phyloP scores from a whole-genome alignment of 495 filamentous ascomycete species.

The Lichenothelia convexa region DNA sequence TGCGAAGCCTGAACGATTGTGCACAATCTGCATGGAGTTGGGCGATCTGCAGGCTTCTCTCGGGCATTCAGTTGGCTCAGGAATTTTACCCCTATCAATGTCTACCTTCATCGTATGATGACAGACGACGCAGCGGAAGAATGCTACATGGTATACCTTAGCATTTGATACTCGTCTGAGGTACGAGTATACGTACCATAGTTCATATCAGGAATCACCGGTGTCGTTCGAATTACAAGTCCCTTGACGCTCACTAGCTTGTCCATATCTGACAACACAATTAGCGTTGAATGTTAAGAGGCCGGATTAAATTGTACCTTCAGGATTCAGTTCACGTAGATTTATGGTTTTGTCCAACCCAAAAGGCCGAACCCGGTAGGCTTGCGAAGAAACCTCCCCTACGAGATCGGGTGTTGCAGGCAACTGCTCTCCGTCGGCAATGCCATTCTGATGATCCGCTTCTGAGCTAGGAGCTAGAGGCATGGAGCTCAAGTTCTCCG shows the following conservation, averaged over 20 bases:
- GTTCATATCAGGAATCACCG: conserved; percentile 97
- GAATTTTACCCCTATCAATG: conserved; percentile 89
- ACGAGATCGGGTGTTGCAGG: conserved; percentile 40
- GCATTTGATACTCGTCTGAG: too few relatives aligned
- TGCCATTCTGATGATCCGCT: conserved; percentile 25
- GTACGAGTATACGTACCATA: too few relatives aligned
- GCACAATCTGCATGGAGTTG: conserved; percentile 95
- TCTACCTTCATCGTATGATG: conserved; percentile 78
- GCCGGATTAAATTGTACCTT: conserved; percentile 28
- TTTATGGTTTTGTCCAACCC: conserved; percentile 79
- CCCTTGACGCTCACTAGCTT: conserved; percentile 93
- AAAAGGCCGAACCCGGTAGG: conserved; percentile 75
- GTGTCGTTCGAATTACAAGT: conserved; percentile 86
- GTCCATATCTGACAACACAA: conserved; percentile 68
- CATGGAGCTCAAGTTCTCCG: conserved; percentile 45
- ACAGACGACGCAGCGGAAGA: conserved; percentile 88
- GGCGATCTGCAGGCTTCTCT: conserved; percentile 62
- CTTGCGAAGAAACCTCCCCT: conserved; percentile 43
- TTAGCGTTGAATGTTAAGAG: too few relatives aligned
- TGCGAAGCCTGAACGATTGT: conserved; percentile 86
- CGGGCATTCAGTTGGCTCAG: conserved; percentile 81
- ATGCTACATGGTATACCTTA: too few relatives aligned
- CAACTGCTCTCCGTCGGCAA: conserved; percentile 13
- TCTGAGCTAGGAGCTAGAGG: conserved; percentile 62
- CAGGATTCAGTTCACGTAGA: conserved; percentile 85